Evolutionary conservation across 2,329 filamentous ascomycete genomes (phyloP).

Genomic region (Chrysosporium queenslandicum): DNA sequence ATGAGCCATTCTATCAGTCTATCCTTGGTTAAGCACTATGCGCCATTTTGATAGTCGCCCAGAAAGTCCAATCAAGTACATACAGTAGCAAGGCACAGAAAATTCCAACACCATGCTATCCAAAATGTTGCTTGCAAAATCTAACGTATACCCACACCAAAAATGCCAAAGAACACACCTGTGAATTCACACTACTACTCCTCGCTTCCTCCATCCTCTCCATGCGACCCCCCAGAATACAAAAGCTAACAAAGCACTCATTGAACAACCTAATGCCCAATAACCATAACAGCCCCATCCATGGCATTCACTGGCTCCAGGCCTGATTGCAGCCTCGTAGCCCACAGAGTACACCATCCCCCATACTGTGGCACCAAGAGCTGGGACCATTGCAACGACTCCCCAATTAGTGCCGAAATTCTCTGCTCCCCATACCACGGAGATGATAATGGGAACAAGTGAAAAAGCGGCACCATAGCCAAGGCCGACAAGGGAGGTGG

Average conservation of each 20-base stretch:
- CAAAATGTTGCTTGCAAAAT: not conserved
- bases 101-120: not conserved
- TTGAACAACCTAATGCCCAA: constrained; percentile 65
- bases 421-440: constrained; percentile 96
- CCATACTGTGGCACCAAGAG: constrained; percentile 80
- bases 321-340: constrained; percentile 29
- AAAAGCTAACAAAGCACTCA: constrained; percentile 69
- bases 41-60: not conserved
- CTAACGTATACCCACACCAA: not conserved
- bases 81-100: not conserved
- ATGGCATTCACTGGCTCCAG: constrained; percentile 55
- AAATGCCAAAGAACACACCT: not conserved
- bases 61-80: not conserved
- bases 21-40: not conserved
- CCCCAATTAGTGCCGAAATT: constrained; percentile 99
- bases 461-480: constrained; percentile 91
- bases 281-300: constrained; percentile 77
- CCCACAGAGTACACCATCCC: constrained; percentile 66
- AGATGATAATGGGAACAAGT: constrained; percentile 81
- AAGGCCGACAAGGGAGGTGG: constrained; percentile 73
- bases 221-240: constrained; percentile 66
- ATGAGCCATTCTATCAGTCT: not conserved
- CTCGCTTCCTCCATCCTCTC: constrained; percentile 71
- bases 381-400: constrained; percentile 84
- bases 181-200: constrained; percentile 55